phyloP scores from a whole-genome alignment of 2,329 filamentous ascomycete genomes.

The Helicocarpus griseus region DNA sequence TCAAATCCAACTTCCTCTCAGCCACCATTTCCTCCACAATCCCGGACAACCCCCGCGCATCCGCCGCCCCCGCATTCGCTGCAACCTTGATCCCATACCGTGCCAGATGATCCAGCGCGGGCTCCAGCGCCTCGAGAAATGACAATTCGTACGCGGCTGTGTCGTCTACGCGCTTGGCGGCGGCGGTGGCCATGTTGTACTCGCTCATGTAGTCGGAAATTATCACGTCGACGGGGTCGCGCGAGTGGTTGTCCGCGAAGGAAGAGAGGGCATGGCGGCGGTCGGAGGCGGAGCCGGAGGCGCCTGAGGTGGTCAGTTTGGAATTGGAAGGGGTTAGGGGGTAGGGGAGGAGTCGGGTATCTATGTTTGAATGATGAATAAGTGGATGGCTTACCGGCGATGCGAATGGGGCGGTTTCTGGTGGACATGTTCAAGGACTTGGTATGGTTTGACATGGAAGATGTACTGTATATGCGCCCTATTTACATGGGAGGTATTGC shows the following conservation, averaged over 20 bases:
- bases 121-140: conserved; percentile 41
- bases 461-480: no score
- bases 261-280: conserved; percentile 36
- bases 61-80: conserved; percentile 36
- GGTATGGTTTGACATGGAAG: no score
- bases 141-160: conserved; percentile 39
- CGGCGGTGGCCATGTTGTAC: conserved; percentile 42
- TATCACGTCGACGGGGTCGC: conserved; percentile 39
- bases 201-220: conserved; percentile 41
- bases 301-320: conserved; percentile 19
- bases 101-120: conserved; percentile 31
- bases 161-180: conserved; percentile 29
- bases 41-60: conserved; percentile 32
- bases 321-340: neutral
- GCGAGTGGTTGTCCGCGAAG: conserved; percentile 31
- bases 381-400: conserved; percentile 17
- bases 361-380: no score
- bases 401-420: conserved; percentile 18
- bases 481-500: no score
- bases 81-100: conserved; percentile 34
- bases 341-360: no score
- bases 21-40: conserved; percentile 29
- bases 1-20: conserved; percentile 33
- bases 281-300: conserved; percentile 38
- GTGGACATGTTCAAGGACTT: neutral